Evolutionary conservation across 176 grass and related monocot genomes (phyloP), one percentile per base, ranked within the genome.

Genomic region (Musa schizocarpa): DNA sequence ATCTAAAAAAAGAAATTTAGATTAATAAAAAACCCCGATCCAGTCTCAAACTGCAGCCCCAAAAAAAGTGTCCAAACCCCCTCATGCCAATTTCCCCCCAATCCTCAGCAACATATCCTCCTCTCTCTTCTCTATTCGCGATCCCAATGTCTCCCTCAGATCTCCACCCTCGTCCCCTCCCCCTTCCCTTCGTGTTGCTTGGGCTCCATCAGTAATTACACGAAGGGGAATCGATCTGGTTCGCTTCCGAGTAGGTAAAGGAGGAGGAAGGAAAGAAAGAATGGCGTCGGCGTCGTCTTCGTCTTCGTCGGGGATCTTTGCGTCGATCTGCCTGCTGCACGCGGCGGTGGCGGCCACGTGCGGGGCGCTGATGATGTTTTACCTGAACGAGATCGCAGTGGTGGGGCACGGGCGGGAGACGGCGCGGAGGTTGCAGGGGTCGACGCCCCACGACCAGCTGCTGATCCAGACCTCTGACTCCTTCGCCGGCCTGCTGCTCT

Each of bases 281-380:
- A 67, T 67, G 64, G 64, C 80, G 10, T 74, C 80, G 43, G 13
- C 27, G 54, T 19, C 29, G 54, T 8, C 78, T 9, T 64, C 79
- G 43, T 68, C 72, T n/a, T 68, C 80, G 51, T 88, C 86, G 23
- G 86, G 86, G 16, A 84, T 88, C 65, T 88, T 81, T 19, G 68
- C 86, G 6, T 70, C 68, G 59, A 83, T 88, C 59, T 88, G 86
- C 82, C 24, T 88, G 54, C 71, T 88, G 49, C 86, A 88, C 73
- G 52, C 86, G 24, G 56, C 66, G 63, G 73, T 88, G 56, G 81
- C 86, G 77, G 50, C 76, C 26, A 78, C 81, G 17, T 83, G 86
- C 67, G 86, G 86, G 19, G 65, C 59, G 24, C 77, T 88, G 65
- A 88, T 88, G 86, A 84, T 88, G 86, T 88, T 88, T 74, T 88